Percentiles rank a stretch among this genome's conserved stretches.
phyloP scores from a whole-genome alignment of 2,329 filamentous ascomycete genomes.

The Ascochyta pisi region DNA sequence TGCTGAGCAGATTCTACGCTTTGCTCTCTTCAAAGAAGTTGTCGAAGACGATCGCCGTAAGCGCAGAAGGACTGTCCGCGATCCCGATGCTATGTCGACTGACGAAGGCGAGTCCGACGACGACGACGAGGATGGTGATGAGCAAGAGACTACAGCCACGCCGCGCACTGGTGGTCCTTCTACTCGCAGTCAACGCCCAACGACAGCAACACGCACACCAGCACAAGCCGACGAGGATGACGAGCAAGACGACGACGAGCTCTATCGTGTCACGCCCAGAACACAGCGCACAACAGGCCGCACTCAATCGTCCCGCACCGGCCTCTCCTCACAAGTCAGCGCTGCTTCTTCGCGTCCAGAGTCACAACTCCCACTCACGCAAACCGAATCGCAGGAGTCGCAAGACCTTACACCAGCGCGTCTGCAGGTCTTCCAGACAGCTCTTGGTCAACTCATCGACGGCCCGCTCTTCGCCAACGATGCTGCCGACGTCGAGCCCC shows the following conservation, averaged over 20 bases:
- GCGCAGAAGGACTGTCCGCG: conserved; percentile 76
- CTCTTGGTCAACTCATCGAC: conserved; percentile 83
- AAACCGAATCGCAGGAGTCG: conserved; percentile 50
- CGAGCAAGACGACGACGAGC: conserved; percentile 62
- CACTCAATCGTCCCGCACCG: conserved; percentile 42
- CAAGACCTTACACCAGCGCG: conserved; percentile 67
- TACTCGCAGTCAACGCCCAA: conserved; percentile 42
- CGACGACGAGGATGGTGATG: conserved; percentile 67
- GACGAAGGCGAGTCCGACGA: conserved; percentile 65
- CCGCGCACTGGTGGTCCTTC: conserved; percentile 49
- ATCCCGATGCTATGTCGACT: conserved; percentile 61
- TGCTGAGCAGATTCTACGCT: conserved; percentile 88
- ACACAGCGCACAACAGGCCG: conserved; percentile 52
- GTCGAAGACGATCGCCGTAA: conserved; percentile 79
- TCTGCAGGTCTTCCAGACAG: conserved; percentile 76
- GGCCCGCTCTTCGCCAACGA: conserved; percentile 88
- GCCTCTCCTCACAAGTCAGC: conserved; percentile 66
- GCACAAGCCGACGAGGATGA: conserved; percentile 50
- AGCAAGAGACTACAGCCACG: conserved; percentile 35
- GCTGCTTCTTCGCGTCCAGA: conserved; percentile 81
- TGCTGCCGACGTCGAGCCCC: conserved; percentile 73
- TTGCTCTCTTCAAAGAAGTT: conserved; percentile 97
- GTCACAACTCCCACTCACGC: conserved; percentile 70
- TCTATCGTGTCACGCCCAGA: conserved; percentile 60
- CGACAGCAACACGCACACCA: conserved; percentile 37